A percentile compares a stretch with the other conserved stretches of the same genome.
Evolutionary conservation across 2,329 filamentous ascomycete genomes (phyloP).

Genomic region (Fonsecaea erecta): DNA sequence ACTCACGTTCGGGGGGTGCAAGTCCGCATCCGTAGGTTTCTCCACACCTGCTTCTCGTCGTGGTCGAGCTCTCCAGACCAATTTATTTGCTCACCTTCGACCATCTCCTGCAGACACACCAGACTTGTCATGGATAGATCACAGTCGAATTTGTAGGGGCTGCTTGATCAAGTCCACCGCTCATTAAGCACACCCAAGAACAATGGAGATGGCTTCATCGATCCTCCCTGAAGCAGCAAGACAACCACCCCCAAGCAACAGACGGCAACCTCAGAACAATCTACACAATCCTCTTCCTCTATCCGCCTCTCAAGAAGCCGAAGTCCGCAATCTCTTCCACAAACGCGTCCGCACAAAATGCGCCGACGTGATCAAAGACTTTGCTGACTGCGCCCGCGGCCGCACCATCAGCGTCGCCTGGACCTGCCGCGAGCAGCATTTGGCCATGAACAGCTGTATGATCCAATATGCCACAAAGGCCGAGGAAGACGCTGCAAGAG

Average conservation of each 20-base stretch:
- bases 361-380: slow-evolving; percentile 80
- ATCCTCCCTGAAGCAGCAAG: slow-evolving; percentile 24
- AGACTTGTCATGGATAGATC: not conserved
- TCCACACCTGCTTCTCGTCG: slow-evolving; percentile 9
- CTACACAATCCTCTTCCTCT: slow-evolving; percentile 79
- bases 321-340: slow-evolving; percentile 81
- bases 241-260: slow-evolving; percentile 15
- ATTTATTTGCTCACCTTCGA: slow-evolving; percentile 8
- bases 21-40: slow-evolving; percentile 4
- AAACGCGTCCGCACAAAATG: slow-evolving; percentile 77
- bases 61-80: slow-evolving; percentile 10
- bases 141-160: not conserved
- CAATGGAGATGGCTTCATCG: slow-evolving; percentile 34
- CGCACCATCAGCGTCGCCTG: slow-evolving; percentile 88
- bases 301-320: slow-evolving; percentile 77
- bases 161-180: not conserved
- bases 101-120: not conserved
- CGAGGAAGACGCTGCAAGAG: slow-evolving; percentile 84
- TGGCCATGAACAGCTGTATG: slow-evolving; percentile 95
- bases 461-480: slow-evolving; percentile 83
- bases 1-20: too few species aligned
- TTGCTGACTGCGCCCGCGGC: slow-evolving; percentile 84
- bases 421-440: slow-evolving; percentile 77
- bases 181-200: not conserved
- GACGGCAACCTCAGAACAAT: slow-evolving; percentile 37